Conservation (phyloP, 2,329 filamentous ascomycete species). For the Tolypocladium endophyticum region DNA sequence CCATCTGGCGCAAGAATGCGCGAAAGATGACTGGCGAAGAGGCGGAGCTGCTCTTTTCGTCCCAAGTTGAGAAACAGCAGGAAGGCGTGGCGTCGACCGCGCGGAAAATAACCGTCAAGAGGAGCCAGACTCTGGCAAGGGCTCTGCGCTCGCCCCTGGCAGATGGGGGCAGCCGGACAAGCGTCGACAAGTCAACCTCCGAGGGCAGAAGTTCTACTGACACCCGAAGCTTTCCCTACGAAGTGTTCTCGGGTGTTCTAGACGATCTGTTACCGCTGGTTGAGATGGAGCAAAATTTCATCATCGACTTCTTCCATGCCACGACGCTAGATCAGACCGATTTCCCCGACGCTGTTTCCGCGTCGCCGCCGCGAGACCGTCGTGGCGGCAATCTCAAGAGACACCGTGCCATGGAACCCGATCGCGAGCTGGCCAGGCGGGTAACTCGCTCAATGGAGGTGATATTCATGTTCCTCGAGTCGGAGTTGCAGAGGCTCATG, state of each 20-base stretch:
- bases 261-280: slow-evolving; percentile 76
- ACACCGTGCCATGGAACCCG: slow-evolving; percentile 75
- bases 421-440: slow-evolving; percentile 73
- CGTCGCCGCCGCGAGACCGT: slow-evolving; percentile 55
- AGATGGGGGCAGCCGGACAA: slow-evolving; percentile 42
- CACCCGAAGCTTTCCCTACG: slow-evolving; percentile 61
- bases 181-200: slow-evolving; percentile 45
- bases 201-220: slow-evolving; percentile 55
- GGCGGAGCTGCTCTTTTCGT: slow-evolving; percentile 76
- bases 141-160: slow-evolving; percentile 57
- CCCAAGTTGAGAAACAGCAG: slow-evolving; percentile 73
- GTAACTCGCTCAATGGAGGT: slow-evolving; percentile 84
- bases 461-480: slow-evolving; percentile 72
- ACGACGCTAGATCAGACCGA: slow-evolving; percentile 74
- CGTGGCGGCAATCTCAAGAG: slow-evolving; percentile 61
- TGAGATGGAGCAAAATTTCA: slow-evolving; percentile 91
- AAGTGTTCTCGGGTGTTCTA: slow-evolving; percentile 70
- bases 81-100: slow-evolving; percentile 67
- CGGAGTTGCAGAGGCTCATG: slow-evolving; percentile 67
- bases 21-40: slow-evolving; percentile 69
- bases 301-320: slow-evolving; percentile 94
- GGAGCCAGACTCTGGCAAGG: slow-evolving; percentile 77
- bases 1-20: slow-evolving; percentile 70
- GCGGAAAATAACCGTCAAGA: slow-evolving; percentile 85
- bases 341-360: slow-evolving; percentile 70